phyloP scores from a whole-genome alignment of 2,329 filamentous ascomycete genomes.

The Epicoccum sorghinum region DNA sequence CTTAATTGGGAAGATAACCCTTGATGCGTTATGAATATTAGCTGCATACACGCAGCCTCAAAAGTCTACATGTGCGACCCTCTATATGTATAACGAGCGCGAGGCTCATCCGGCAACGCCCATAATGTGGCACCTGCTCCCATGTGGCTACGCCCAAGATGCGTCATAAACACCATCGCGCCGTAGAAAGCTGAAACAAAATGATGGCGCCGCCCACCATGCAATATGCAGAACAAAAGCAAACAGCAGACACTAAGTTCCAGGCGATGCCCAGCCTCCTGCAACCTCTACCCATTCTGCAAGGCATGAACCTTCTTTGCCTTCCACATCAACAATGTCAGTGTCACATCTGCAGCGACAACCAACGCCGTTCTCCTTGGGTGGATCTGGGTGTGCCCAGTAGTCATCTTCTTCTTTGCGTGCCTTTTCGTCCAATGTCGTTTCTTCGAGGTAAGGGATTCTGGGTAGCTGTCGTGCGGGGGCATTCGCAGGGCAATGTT shows the following conservation, averaged over 20 bases:
- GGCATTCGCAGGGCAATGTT: conserved; percentile 96
- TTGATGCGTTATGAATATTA: neutral
- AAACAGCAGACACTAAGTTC: conserved; percentile 14
- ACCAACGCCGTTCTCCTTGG: conserved; percentile 94
- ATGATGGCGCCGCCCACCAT: conserved; percentile 29
- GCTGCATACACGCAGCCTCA: neutral
- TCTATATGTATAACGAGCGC: conserved; percentile 15
- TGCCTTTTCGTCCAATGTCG: conserved; percentile 80
- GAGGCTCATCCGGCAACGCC: conserved; percentile 19
- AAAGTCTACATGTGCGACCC: neutral
- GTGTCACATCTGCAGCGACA: conserved; percentile 97
- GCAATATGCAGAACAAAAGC: conserved; percentile 23
- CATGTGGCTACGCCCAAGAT: conserved; percentile 9
- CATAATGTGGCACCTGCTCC: conserved; percentile 5
- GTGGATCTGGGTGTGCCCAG: conserved; percentile 85
- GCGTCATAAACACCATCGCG: conserved; percentile 28
- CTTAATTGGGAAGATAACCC: too few species aligned
- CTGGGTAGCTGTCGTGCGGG: conserved; percentile 84
- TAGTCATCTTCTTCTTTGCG: conserved; percentile 93
- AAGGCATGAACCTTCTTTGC: conserved; percentile 93
- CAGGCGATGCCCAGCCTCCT: conserved; percentile 80
- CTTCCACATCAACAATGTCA: conserved; percentile 96
- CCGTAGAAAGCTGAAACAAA: conserved; percentile 24
- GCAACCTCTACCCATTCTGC: conserved; percentile 97
- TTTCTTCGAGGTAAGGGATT: conserved; percentile 80